Evolutionary conservation across 2,329 filamentous ascomycete genomes (phyloP).

Genomic region (Colletotrichum tabaci): DNA sequence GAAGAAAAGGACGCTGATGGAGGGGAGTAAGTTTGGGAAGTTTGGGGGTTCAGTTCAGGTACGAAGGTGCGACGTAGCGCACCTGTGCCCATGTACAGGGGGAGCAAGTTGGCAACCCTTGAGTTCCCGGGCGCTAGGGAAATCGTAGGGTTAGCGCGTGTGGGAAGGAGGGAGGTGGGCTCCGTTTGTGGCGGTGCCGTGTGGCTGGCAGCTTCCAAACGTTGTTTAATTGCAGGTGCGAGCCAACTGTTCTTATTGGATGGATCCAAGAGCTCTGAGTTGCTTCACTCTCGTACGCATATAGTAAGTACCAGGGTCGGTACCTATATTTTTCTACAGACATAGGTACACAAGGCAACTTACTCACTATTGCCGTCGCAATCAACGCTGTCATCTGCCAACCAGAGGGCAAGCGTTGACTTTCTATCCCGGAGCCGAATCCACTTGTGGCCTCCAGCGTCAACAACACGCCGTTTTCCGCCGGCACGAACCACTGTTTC

Average conservation of each 20-base stretch:
- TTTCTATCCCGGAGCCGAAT: not conserved
- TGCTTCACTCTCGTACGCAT: not conserved
- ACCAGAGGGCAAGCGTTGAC: too few species aligned
- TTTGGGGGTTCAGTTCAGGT: conserved; percentile 43
- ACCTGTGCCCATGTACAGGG: conserved; percentile 38
- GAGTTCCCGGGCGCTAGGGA: conserved; percentile 40
- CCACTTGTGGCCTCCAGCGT: not conserved
- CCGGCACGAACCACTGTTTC: conserved; percentile 15
- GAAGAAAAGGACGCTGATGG: conserved; percentile 34
- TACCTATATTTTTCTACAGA: too few species aligned
- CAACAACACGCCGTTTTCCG: conserved; percentile 1
- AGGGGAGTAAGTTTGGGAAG: conserved; percentile 42
- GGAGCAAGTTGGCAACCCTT: conserved; percentile 43
- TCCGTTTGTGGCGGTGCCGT: conserved; percentile 40
- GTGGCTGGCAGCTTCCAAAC: conserved; percentile 27
- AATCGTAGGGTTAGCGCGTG: conserved; percentile 41
- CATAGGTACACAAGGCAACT: too few species aligned
- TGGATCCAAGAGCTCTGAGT: not conserved
- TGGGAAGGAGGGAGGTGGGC: conserved; percentile 14
- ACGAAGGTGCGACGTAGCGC: conserved; percentile 42
- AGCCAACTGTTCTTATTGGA: not conserved
- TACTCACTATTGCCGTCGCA: too few species aligned
- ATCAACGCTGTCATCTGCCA: too few species aligned
- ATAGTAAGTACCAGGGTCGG: too few species aligned
- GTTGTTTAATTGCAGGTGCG: conserved; percentile 7